These are phyloP conservation scores for Coemansia sp. DNA, from an alignment of 192 early-diverging fungal species.

Conservation along the genomic window DNA sequence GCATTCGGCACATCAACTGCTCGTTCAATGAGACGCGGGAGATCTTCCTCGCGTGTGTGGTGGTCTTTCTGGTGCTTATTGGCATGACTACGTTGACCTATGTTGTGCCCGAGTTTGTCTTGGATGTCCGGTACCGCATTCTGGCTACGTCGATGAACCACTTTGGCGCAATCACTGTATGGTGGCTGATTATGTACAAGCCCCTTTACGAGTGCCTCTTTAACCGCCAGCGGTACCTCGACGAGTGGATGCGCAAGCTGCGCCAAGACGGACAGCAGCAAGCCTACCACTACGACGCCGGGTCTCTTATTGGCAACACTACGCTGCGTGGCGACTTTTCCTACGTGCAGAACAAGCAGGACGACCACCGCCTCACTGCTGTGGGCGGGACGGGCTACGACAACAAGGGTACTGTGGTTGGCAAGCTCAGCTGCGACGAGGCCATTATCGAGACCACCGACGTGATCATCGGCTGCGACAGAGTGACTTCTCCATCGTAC, in stretches of 20 bases:
- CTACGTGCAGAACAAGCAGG: constrained; percentile 2
- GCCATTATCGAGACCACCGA: not conserved
- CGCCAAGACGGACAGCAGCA: constrained; percentile 32
- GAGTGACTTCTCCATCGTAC: not conserved
- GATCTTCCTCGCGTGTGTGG: constrained; percentile 21
- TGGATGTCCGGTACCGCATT: constrained; percentile 19
- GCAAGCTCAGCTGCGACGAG: not conserved
- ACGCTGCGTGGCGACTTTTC: constrained; percentile 1
- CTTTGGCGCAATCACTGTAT: constrained; percentile 29
- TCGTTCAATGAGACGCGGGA: constrained; percentile 52
- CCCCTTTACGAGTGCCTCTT: constrained; percentile 31
- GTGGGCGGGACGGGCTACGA: not conserved
- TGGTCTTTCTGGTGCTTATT: constrained; percentile 29
- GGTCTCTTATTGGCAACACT: constrained; percentile 3
- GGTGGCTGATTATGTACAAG: constrained; percentile 44
- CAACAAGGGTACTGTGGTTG: not conserved
- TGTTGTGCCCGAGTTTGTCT: constrained; percentile 15
- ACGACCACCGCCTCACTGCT: not conserved
- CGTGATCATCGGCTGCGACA: not conserved
- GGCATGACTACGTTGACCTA: constrained; percentile 39
- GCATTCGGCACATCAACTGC: constrained; percentile 48
- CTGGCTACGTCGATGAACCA: constrained; percentile 40
- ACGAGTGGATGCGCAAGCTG: constrained; percentile 27
- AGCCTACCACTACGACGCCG: constrained; percentile 20
- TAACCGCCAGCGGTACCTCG: constrained; percentile 22